Evolutionary conservation across 345 rosid species (phyloP), one percentile per base, ranked within the genome.

Genomic region (Populus euphratica): DNA sequence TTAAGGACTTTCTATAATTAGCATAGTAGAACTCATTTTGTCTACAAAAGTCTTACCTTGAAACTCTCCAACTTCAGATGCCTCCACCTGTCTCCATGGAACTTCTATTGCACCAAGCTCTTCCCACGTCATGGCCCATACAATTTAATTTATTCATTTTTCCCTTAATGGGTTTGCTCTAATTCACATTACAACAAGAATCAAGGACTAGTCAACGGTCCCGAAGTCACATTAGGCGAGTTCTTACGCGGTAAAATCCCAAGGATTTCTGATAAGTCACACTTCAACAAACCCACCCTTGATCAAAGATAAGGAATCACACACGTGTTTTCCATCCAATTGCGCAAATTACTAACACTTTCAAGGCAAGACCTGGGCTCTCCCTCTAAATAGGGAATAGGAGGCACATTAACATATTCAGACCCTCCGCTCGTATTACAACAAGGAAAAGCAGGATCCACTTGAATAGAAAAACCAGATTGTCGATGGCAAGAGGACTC

Each of bases 391-490:
- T 77, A 77, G 73, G 18, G 25, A 21, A 25, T 27, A 10, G 7
- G 12, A 50, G 11, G 2, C 31, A 0, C 59, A 21, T 5, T 54
- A 6, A 68, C 6, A 29, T 31, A 10, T 2, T 6, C 41, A 13
- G 2, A 13, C 10, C 1, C 16, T 18, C 44, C 2, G 7, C 23
- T 21, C 16, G 8, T 20, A 64, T 41, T 4, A 31, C 31, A 27
- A 20, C 20, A 18, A 14, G 5, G 16, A 6, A 16, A 70, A 54
- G 41, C 73, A 67, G 47, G 63, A 23, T 6, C 1, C 1, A 4
- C 38, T 6, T 13, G 18, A 29, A 33, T 14, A 43, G 6, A n/a
- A n/a, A 50, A 23, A 81, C 80, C 89, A 84, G 90, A 62, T 13
- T 13, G 5, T 14, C 79, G 25, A 83, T 86, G 87, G 84, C 67